Conservation (phyloP, 176 grass and related monocot genomes). For the Bonia amplexicaulis region DNA sequence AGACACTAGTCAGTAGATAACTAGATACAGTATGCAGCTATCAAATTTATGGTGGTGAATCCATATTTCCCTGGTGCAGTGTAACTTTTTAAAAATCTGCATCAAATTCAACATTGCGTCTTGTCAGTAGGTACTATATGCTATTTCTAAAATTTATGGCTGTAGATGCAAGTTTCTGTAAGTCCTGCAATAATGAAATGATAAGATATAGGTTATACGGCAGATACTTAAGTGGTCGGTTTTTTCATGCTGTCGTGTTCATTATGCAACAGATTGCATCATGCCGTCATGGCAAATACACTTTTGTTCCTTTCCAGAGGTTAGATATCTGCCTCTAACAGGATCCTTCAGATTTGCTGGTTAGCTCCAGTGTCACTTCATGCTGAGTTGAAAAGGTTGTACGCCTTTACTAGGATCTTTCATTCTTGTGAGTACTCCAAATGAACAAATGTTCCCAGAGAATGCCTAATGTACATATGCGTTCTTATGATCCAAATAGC, state of each 20-base stretch:
- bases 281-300: not conserved
- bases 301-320: not conserved
- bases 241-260: not conserved
- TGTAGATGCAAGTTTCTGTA: not conserved
- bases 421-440: not conserved
- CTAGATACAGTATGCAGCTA: not conserved
- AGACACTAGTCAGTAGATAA: not conserved
- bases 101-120: not conserved
- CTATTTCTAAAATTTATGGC: not conserved
- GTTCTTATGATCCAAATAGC: not conserved
- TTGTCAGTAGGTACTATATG: not conserved
- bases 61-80: not conserved
- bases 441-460: not conserved
- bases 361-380: slow-evolving; percentile 27
- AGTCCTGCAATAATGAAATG: not conserved
- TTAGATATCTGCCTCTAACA: not conserved
- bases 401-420: not conserved
- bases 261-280: not conserved
- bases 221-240: not conserved
- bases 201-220: not conserved
- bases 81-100: not conserved
- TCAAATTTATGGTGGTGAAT: not conserved
- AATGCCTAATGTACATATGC: not conserved
- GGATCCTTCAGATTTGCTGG: not conserved
- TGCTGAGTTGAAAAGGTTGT: not conserved